Evolutionary conservation across 2,329 filamentous ascomycete genomes (phyloP).

Genomic region (Colletotrichum sp.): DNA sequence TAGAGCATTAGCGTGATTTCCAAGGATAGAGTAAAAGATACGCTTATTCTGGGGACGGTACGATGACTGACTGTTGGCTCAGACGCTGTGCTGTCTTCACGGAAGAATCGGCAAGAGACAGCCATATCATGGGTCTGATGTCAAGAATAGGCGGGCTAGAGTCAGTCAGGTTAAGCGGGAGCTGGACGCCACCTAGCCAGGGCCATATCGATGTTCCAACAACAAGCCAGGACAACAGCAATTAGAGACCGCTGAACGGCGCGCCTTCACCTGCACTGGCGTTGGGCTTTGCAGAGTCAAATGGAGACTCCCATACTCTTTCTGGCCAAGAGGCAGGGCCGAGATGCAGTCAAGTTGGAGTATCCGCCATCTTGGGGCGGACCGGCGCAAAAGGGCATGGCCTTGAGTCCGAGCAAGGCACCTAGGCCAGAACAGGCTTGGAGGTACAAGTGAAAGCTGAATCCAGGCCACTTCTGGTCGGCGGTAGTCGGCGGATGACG

Average conservation of each 20-base stretch:
- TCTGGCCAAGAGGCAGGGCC: background rate
- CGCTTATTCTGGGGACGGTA: background rate
- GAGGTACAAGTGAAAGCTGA: background rate
- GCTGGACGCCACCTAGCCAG: background rate
- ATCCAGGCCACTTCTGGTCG: background rate
- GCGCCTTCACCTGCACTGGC: background rate
- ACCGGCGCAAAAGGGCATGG: background rate
- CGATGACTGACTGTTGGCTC: background rate
- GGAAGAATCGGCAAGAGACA: background rate
- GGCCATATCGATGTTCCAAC: background rate
- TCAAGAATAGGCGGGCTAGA: background rate
- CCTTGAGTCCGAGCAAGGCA: background rate
- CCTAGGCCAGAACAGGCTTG: background rate
- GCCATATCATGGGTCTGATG: background rate
- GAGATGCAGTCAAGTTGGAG: background rate
- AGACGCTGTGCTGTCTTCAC: background rate
- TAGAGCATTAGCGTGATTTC: background rate
- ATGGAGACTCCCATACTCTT: background rate
- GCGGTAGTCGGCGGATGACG: constrained; percentile 1
- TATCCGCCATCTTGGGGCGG: background rate
- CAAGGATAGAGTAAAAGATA: constrained; percentile 5
- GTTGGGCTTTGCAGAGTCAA: background rate
- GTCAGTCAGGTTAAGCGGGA: background rate
- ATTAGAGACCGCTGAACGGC: background rate
- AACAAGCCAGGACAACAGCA: background rate